Evolutionary conservation across 331 rosid species (phyloP).

Genomic region (Erythrophleum ivorense): DNA sequence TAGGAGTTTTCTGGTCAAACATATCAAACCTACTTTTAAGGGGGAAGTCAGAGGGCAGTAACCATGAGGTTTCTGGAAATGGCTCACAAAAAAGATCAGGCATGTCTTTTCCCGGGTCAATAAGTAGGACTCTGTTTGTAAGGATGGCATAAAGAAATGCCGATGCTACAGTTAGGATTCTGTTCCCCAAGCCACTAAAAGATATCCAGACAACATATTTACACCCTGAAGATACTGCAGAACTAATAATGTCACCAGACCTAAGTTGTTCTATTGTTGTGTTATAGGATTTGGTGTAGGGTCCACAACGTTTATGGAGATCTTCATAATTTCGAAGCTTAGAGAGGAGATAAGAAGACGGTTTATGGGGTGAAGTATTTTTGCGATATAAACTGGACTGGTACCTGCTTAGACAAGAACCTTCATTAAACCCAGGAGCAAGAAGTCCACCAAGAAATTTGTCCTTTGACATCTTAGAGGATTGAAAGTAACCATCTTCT

Average conservation of each 20-base stretch:
- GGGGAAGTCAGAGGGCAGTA: conserved; percentile 62
- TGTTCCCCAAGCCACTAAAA: conserved; percentile 61
- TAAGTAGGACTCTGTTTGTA: conserved; percentile 51
- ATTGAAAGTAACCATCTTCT: conserved; percentile 34
- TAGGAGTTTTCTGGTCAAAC: conserved; percentile 51
- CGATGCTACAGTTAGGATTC: conserved; percentile 51
- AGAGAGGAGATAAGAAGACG: conserved; percentile 58
- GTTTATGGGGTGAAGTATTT: conserved; percentile 41
- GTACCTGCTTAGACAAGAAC: conserved; percentile 61
- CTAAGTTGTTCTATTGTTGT: conserved; percentile 35
- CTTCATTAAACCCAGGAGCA: conserved; percentile 47
- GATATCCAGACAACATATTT: conserved; percentile 57
- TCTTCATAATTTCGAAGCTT: conserved; percentile 53
- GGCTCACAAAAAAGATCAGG: conserved; percentile 67
- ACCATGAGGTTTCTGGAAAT: conserved; percentile 65
- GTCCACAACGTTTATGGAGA: conserved; percentile 61
- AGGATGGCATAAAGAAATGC: conserved; percentile 62
- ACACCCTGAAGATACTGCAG: conserved; percentile 50
- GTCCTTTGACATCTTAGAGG: conserved; percentile 4
- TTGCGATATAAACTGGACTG: conserved; percentile 47
- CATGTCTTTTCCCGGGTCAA: conserved; percentile 54
- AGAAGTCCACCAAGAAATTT: conserved; percentile 53
- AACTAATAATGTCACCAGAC: conserved; percentile 22
- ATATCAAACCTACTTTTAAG: conserved; percentile 38
- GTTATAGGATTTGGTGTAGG: conserved; percentile 46